Base-by-base conservation (phyloP, 139 green algal species). In the Cymbomonas tetramitiformis region DNA sequence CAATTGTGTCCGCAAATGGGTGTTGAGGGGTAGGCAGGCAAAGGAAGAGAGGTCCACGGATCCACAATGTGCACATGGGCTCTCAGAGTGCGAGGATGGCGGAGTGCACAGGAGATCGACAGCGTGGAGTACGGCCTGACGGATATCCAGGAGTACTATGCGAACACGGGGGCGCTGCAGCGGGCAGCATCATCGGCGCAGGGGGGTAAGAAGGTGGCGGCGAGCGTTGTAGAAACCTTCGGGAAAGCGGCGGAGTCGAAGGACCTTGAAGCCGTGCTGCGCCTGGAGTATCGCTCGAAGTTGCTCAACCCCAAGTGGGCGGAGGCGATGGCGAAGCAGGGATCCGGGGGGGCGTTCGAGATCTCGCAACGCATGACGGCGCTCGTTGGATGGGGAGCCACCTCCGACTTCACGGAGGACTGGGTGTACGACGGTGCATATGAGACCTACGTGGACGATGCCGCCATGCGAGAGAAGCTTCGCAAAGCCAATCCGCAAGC, bases 101-200 rank as follows among this genome's bases (percentile, higher is more conserved):
- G n/a, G n/a, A n/a, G n/a, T n/a, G n/a, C n/a, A n/a, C n/a, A 95
- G 72, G 76, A 94, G 69, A 81, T 98, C 24, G 90, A 98, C 79
- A 83, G 59, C 30, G 90, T 98, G 5, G 90, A 98, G 75, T 98
- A 98, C 61, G 90, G 90, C 4, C 79, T 98, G 10, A 96, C 90
- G 0, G 88, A 95, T 77, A 96, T 96, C 57, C 88, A 95, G 74
- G 86, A 94, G 74, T 94, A 94, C 56, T 93, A 93, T 61, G 86
- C 86, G 29, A 94, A 94, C 77, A 87, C 83, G 2, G 83, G 89
- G 2, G 90, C 88, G 1, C 76, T 98, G 10, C 75, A 79, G 46
- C 66, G 61, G 3, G 90, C 90, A 2, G 90, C 88, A 1, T 61
- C 88, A 65, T 74, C 62, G 3, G 85, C 83, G 0, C 60, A 70